Evolutionary conservation across 139 green algal species (phyloP).

Genomic region (Closterium sp.): DNA sequence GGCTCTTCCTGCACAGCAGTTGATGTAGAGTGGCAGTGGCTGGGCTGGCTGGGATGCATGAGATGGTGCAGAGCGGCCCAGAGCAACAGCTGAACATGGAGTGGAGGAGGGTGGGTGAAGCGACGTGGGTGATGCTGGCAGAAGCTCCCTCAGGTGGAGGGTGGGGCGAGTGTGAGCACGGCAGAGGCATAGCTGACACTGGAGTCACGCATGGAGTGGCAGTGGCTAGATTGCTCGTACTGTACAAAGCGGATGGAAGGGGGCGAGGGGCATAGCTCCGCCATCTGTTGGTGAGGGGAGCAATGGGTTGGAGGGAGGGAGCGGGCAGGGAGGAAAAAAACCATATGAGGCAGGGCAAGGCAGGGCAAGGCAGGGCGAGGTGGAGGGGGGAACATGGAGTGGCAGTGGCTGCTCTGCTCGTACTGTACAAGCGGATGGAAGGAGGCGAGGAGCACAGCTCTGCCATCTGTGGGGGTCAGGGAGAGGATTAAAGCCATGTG

Average conservation of each 20-base stretch:
- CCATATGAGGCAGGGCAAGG: neutral
- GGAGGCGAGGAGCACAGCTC: neutral
- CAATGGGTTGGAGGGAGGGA: neutral
- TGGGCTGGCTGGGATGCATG: too few relatives aligned
- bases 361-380: neutral
- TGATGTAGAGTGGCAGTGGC: constrained; percentile 41
- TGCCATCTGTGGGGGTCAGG: neutral
- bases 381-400: neutral
- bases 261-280: neutral
- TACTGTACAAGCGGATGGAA: constrained; percentile 48
- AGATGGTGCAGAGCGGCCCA: neutral
- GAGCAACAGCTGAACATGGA: too few relatives aligned
- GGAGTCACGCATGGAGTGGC: constrained; percentile 31
- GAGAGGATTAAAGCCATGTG: neutral
- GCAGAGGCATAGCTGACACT: constrained; percentile 58
- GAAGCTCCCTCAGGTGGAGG: neutral
- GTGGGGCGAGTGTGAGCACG: neutral
- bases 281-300: neutral
- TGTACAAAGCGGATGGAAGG: constrained; percentile 44
- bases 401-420: constrained; percentile 55
- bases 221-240: constrained; percentile 59
- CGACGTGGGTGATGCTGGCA: too few relatives aligned
- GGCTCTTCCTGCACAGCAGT: too few relatives aligned
- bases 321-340: neutral
- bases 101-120: too few relatives aligned